Evolutionary conservation across 345 rosid genomes (phyloP).

Genomic region (Pelargonium nanum): DNA sequence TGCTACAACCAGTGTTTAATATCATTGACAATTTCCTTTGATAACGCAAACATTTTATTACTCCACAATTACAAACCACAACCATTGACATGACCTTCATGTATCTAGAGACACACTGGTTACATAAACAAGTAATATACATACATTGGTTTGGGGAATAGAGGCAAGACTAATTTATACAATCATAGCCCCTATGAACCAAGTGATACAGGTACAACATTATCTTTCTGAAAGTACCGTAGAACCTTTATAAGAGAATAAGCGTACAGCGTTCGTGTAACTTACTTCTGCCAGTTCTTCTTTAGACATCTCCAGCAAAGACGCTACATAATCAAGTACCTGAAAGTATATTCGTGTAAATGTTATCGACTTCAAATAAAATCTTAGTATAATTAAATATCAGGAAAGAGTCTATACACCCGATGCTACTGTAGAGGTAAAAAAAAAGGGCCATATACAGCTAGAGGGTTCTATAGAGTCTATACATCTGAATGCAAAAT

Average conservation of each 20-base stretch:
- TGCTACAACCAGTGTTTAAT: no score
- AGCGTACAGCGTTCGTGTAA: conserved; percentile 41
- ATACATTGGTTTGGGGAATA: no score
- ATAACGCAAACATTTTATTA: no score
- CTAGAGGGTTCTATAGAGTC: not conserved
- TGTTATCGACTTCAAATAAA: not conserved
- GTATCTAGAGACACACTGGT: no score
- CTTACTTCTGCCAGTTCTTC: conserved; percentile 65
- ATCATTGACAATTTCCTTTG: no score
- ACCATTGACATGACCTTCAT: no score
- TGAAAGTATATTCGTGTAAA: conserved; percentile 13
- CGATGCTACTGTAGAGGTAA: not conserved
- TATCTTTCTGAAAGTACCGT: not conserved
- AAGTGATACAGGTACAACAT: not conserved
- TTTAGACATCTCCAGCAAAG: conserved; percentile 45
- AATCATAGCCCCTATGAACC: no score
- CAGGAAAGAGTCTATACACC: not conserved
- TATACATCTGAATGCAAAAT: no score
- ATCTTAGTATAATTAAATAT: not conserved
- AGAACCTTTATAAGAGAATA: conserved; percentile 53
- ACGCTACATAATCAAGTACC: conserved; percentile 59
- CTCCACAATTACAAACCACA: no score
- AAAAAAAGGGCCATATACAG: not conserved
- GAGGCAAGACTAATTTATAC: no score
- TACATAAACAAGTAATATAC: no score